Base-by-base conservation (phyloP, 2,329 filamentous ascomycete species). In the Stachybotrys echinatus region DNA sequence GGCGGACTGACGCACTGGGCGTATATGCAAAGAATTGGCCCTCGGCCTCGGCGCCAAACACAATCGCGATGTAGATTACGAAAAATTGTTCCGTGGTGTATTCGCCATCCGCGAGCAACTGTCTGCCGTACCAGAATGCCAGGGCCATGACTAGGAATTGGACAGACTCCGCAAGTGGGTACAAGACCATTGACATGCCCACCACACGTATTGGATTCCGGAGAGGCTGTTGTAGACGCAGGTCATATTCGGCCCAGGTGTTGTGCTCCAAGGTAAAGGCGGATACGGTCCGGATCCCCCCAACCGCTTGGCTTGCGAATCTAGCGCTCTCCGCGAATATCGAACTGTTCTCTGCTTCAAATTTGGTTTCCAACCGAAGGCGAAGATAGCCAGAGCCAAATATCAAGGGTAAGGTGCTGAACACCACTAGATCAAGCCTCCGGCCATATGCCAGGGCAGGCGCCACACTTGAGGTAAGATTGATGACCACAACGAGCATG, bases 21-120 rank as follows among this genome's bases (percentile, higher is more conserved):
- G 50, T 45, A 39, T 42, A 48, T 42, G 47, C 47, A 19, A 48
- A 52, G 21, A 48, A 38, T 40, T 44, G 42, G 18, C 50, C 57
- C 2, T 61, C 61, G 17, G 60, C 58, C 66, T 66, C 54, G 17
- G 54, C 61, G n/a, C 58, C 58, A 43, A 61, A 70, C 3, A 74
- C 57, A 6, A 71, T 58, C 5, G 70, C 67, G 54, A 71, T 66
- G 50, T 72, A 73, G 22, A 71, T 64, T 27, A 69, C 61, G 53
- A 73, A 72, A 55, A 72, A 74, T 43, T 70, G 60, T 4, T 61
- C 52, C 0, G 65, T 45, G 6, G 58, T 58, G 54, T 73, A 73
- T 54, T 74, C 71, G 12, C 64, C 60, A 7, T 48, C 51, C 12
- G 54, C 54, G 21, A 62, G 46, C n/a, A 61, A 51, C n/a, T 51